These are phyloP conservation scores for Musa balbisiana DNA, from an alignment of 202 grass and related monocot species.

Conservation along the genomic window DNA sequence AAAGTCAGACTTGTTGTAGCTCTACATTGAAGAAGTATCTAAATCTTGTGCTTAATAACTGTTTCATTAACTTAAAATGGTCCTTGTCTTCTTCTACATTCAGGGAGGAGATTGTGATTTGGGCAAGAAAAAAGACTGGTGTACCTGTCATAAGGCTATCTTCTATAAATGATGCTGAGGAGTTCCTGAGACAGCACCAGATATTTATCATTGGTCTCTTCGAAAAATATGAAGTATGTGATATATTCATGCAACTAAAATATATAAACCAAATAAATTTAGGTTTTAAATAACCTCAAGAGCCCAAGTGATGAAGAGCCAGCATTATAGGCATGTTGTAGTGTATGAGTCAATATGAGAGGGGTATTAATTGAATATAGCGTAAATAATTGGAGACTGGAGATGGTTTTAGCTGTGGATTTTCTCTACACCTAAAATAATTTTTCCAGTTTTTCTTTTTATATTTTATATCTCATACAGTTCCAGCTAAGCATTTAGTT, in stretches of 20 bases:
- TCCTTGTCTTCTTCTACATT: constrained; percentile 6
- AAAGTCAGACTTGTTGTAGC: too few species aligned
- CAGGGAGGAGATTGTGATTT: constrained; percentile 85
- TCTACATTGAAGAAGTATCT: too few species aligned
- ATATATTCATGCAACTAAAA: neutral
- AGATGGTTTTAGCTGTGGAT: too few species aligned
- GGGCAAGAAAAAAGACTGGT: constrained; percentile 91
- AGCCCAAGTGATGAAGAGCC: too few species aligned
- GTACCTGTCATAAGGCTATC: constrained; percentile 49
- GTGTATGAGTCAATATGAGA: too few species aligned
- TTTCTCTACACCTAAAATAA: too few species aligned
- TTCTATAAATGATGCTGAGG: constrained; percentile 53
- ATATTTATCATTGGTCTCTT: constrained; percentile 61
- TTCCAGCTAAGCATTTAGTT: too few species aligned
- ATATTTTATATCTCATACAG: too few species aligned
- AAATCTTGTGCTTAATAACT: neutral
- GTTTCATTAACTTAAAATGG: neutral
- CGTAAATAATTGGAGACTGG: too few species aligned
- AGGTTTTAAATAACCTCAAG: too few species aligned
- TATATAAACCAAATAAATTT: neutral
- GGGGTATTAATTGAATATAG: too few species aligned
- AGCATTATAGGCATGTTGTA: too few species aligned
- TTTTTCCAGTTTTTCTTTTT: neutral
- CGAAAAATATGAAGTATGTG: constrained; percentile 66
- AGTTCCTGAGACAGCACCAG: constrained; percentile 52